Percentiles rank a stretch among this genome's conserved stretches.
Conservation (phyloP, 441 rosid species). For the Erysimum pusillum region DNA sequence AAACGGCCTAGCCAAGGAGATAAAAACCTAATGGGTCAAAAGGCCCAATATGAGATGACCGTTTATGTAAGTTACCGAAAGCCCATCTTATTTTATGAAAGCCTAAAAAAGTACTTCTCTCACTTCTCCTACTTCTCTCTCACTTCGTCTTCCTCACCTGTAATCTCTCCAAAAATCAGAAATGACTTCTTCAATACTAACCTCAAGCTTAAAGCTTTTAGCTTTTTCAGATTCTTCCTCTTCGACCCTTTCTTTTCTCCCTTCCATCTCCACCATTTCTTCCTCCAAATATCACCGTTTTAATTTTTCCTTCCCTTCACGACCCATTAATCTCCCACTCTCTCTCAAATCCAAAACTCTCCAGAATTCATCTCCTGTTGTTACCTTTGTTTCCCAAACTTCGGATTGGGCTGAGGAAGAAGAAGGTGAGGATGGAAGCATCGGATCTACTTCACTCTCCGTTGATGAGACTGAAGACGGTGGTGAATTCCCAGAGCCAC, state of each 20-base stretch:
- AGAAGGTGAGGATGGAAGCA: not conserved
- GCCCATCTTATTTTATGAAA: too few relatives aligned
- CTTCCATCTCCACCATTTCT: not conserved
- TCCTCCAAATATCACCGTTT: not conserved
- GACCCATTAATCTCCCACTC: not conserved
- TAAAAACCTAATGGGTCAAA: too few relatives aligned
- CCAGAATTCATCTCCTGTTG: not conserved
- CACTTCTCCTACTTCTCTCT: not conserved
- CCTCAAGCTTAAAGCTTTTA: not conserved
- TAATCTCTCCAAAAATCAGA: not conserved
- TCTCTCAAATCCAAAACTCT: not conserved
- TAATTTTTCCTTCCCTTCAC: not conserved
- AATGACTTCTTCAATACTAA: slow-evolving; percentile 5
- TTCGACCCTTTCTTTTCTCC: not conserved
- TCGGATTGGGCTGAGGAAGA: not conserved
- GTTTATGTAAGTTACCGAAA: too few relatives aligned
- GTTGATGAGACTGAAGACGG: not conserved
- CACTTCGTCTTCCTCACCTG: not conserved
- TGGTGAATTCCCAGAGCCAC: not conserved
- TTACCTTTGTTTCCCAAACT: not conserved
- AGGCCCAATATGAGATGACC: too few relatives aligned
- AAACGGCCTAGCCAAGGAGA: too few relatives aligned
- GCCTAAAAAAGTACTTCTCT: too few relatives aligned
- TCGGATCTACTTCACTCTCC: not conserved
- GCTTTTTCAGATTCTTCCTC: not conserved